phyloP scores from a whole-genome alignment of 2,329 filamentous ascomycete genomes.

The Exophiala aquamarina region DNA sequence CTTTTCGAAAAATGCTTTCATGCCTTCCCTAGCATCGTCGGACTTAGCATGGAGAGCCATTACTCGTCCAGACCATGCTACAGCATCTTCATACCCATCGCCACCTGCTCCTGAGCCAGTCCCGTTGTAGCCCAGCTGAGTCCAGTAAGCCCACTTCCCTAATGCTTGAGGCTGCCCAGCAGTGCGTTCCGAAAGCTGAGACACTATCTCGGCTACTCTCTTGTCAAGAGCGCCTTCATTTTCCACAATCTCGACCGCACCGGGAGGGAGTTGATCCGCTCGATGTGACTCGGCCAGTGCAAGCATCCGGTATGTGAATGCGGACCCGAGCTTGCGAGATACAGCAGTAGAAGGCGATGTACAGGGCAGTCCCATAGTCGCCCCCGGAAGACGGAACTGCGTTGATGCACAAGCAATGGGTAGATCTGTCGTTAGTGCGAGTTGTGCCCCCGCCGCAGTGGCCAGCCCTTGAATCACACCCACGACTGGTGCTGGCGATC shows the following conservation, averaged over 20 bases:
- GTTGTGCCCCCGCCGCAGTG: constrained; percentile 27
- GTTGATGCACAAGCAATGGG: constrained; percentile 23
- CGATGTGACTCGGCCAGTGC: constrained; percentile 24
- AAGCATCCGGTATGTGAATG: constrained; percentile 28
- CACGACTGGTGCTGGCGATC: constrained; percentile 27
- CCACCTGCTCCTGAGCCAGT: constrained; percentile 18
- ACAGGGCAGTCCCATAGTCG: constrained; percentile 26
- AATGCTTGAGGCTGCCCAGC: constrained; percentile 26
- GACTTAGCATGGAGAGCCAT: constrained; percentile 27
- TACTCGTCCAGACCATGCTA: constrained; percentile 24
- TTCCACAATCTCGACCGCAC: constrained; percentile 23
- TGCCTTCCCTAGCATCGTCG: constrained; percentile 26
- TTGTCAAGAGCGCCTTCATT: constrained; percentile 23
- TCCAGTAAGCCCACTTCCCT: constrained; percentile 29
- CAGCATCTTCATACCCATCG: constrained; percentile 29
- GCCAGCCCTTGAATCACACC: constrained; percentile 27
- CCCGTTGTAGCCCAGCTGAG: constrained; percentile 21
- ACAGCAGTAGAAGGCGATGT: constrained; percentile 27
- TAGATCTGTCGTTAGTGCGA: constrained; percentile 26
- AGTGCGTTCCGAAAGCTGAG: constrained; percentile 20
- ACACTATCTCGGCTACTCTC: constrained; percentile 20
- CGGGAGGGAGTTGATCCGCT: constrained; percentile 24
- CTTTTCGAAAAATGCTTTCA: constrained; percentile 26
- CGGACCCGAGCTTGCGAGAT: constrained; percentile 21
- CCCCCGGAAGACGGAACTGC: constrained; percentile 26